phyloP scores from a whole-genome alignment of 345 rosid species.

The Euphorbia peplus region DNA sequence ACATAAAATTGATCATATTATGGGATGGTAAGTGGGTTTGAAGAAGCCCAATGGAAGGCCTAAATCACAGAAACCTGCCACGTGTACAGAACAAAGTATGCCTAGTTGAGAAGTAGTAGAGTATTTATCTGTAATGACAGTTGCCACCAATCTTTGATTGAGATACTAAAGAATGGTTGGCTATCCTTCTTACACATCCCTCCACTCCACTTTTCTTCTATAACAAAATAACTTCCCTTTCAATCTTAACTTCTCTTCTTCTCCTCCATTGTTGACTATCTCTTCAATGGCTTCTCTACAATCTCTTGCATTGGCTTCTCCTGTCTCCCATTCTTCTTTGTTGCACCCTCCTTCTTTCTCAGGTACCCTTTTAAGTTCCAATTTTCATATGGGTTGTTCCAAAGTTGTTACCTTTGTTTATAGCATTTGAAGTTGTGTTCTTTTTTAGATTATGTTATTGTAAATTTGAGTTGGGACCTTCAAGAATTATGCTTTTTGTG shows the following conservation, averaged over 20 bases:
- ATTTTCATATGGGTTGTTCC: background rate
- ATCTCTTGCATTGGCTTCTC: slow-evolving; percentile 43
- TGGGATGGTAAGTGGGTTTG: background rate
- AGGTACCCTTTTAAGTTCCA: slow-evolving; percentile 20
- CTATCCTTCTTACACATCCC: slow-evolving; percentile 33
- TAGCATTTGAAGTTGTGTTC: background rate
- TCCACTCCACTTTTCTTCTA: background rate
- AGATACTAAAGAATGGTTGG: slow-evolving; percentile 22
- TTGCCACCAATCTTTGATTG: slow-evolving; percentile 2
- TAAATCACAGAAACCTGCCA: background rate
- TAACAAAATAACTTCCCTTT: background rate
- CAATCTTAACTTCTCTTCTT: background rate
- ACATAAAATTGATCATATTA: too few species aligned
- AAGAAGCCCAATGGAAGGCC: background rate
- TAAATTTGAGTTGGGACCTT: background rate
- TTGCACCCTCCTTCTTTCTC: slow-evolving; percentile 32
- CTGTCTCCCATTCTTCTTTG: slow-evolving; percentile 30
- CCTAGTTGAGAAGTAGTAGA: background rate
- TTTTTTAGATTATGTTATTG: background rate
- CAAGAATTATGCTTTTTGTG: background rate
- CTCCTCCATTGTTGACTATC: background rate
- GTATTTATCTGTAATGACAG: background rate
- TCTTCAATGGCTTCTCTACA: slow-evolving; percentile 43
- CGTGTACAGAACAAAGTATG: slow-evolving; percentile 7
- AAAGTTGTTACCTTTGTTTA: background rate